Evolutionary conservation across 257 asterid genomes (phyloP), one percentile per base, ranked within the genome.

Genomic region (Penstemon davidsonii): DNA sequence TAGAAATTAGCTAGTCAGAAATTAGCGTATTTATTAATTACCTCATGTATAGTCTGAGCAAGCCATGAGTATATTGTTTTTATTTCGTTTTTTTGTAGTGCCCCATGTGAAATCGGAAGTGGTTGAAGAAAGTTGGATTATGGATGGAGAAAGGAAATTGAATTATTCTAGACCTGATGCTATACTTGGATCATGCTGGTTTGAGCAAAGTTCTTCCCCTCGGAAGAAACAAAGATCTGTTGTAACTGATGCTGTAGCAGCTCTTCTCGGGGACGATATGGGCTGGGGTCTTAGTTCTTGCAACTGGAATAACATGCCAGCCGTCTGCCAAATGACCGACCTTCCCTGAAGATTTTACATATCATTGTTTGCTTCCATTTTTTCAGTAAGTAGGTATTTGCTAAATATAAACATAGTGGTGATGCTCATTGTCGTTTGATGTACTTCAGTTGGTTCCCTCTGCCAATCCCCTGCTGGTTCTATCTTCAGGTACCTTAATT

Each of bases 111-210:
- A 82, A 72, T 74, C 84, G 19, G 90, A 82, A 66, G 79, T 66
- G 43, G 64, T 64, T 3, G 75, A 76, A 51, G 71, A 73, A 70
- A 74, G 71, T 66, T 81, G 87, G 82, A 62, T 60, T 71, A 69
- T 63, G 49, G 80, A 68, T 49, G 80, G 55, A 61, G 83, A 69
- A 15, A 67, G 68, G 18, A 73, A 61, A 66, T 55, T 73, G 73
- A 74, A 68, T 44, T 64, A 45, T 37, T 66, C 74, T 13, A 68
- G 82, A 67, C 82, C 85, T 1, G 88, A 85, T 59, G 81, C 82
- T 58, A 7, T 79, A 64, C 88, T 83, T 13, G 88, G 79, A 57
- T 81, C 91, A 3, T 79, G 66, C 79, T 80, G 91, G 91, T 47
- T 69, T 58, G 63, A 46, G 64, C 73, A 76, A 47, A 71, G 66